Evolutionary conservation across 768 basidiomycete species (phyloP).

Genomic region (Tylopilus balloui): DNA sequence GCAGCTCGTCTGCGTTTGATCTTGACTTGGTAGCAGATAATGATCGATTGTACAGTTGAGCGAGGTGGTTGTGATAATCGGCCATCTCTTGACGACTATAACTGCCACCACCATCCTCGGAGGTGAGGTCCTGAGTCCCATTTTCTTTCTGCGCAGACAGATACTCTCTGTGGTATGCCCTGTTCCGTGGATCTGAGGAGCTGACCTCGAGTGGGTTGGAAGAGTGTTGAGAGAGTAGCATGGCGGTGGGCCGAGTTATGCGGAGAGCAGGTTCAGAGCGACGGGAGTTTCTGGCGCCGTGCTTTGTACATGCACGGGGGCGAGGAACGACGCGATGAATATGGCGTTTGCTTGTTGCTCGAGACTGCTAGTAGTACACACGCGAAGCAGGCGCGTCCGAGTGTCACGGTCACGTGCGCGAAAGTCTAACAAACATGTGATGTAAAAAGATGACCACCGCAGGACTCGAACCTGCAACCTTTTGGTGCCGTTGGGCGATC

Average conservation of each 20-base stretch:
- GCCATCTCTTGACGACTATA: slow-evolving; percentile 37
- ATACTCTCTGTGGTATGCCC: slow-evolving; percentile 39
- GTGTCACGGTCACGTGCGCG: slow-evolving; percentile 22
- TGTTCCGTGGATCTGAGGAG: slow-evolving; percentile 55
- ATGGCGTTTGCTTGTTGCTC: no score
- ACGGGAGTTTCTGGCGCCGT: not conserved
- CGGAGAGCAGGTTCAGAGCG: not conserved
- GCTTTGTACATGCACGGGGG: not conserved
- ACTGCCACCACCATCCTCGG: slow-evolving; percentile 50
- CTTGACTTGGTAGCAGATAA: slow-evolving; percentile 19
- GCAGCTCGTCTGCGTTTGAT: slow-evolving; percentile 22
- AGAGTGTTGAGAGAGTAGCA: slow-evolving; percentile 61
- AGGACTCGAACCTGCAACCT: slow-evolving; percentile 97
- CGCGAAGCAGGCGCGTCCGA: no score
- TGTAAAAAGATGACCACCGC: slow-evolving; percentile 63
- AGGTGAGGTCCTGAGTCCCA: slow-evolving; percentile 34
- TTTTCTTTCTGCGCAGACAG: slow-evolving; percentile 33
- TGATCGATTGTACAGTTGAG: slow-evolving; percentile 36
- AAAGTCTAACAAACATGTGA: not conserved
- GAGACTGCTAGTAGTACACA: no score
- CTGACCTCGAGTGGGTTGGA: slow-evolving; percentile 70
- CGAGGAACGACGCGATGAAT: not conserved
- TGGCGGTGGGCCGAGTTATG: slow-evolving; percentile 7
- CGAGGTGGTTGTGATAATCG: slow-evolving; percentile 49
- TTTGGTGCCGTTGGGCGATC: slow-evolving; percentile 75